Evolutionary conservation across 2,329 filamentous ascomycete genomes (phyloP).

Genomic region (Diatrype stigma): DNA sequence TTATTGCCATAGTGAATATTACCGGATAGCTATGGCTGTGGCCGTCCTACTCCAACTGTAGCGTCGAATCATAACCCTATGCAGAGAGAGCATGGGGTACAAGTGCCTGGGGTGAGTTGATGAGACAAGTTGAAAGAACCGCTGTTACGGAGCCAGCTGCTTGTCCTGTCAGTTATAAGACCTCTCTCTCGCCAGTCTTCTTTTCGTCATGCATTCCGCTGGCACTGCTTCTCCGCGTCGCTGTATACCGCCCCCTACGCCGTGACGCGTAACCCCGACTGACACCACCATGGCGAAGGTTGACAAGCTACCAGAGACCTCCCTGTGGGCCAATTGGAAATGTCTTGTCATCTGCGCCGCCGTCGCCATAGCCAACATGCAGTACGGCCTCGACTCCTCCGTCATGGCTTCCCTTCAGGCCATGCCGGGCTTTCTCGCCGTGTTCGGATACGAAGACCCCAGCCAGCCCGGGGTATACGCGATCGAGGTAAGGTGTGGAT

Average conservation of each 20-base stretch:
- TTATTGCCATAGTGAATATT: conserved; percentile 8
- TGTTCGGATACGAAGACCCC: conserved; percentile 45
- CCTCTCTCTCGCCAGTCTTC: too few relatives aligned
- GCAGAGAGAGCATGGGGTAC: too few relatives aligned
- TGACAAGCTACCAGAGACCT: conserved; percentile 26
- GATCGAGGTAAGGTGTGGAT: conserved; percentile 34
- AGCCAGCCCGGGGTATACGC: conserved; percentile 31
- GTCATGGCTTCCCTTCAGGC: conserved; percentile 42
- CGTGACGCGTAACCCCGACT: too few relatives aligned
- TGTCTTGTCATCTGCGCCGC: conserved; percentile 42
- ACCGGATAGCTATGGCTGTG: neutral
- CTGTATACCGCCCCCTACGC: too few relatives aligned
- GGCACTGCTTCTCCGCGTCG: neutral
- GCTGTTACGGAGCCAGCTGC: too few relatives aligned
- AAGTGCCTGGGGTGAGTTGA: too few relatives aligned
- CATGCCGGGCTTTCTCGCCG: conserved; percentile 47
- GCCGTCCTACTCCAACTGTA: neutral
- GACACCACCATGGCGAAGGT: conserved; percentile 13
- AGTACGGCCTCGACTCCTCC: conserved; percentile 47
- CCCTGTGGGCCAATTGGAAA: conserved; percentile 37
- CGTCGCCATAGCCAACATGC: conserved; percentile 45
- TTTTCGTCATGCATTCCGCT: neutral
- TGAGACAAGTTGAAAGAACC: too few relatives aligned
- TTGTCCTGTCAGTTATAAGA: too few relatives aligned
- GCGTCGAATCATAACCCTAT: neutral